Evolutionary conservation across 805 yeast genomes (phyloP).

Genomic region (Cyberlindnera lachancei): DNA sequence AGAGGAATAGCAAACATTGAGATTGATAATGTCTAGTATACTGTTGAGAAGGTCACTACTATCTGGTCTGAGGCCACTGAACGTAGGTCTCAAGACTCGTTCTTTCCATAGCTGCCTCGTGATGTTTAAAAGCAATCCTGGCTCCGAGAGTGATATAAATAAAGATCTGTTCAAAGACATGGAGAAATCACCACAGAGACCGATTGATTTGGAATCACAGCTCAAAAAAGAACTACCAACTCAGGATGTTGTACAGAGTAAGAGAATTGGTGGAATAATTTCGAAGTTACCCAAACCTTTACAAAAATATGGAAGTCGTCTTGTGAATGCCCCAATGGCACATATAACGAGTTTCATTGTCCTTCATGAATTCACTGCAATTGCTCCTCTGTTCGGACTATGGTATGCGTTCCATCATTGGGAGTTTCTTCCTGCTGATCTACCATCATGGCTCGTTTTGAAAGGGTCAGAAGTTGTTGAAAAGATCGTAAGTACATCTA

Average conservation of each 20-base stretch:
- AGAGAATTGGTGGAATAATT: constrained; percentile 16
- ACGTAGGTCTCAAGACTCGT: no score
- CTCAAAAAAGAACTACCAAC: neutral
- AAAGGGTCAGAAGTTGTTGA: constrained; percentile 55
- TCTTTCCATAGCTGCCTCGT: no score
- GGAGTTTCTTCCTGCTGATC: constrained; percentile 43
- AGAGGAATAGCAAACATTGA: no score
- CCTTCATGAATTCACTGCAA: constrained; percentile 70
- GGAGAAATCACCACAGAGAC: constrained; percentile 7
- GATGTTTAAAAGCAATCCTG: no score
- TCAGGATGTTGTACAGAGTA: constrained; percentile 3
- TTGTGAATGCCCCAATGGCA: constrained; percentile 49
- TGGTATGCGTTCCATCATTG: constrained; percentile 61
- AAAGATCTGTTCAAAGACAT: constrained; percentile 10
- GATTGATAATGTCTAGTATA: no score
- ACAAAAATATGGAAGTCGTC: constrained; percentile 40
- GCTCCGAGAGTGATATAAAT: no score
- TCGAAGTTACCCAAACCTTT: constrained; percentile 42
- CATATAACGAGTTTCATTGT: constrained; percentile 58
- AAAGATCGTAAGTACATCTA: constrained; percentile 32
- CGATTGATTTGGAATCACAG: neutral
- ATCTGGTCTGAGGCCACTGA: no score
- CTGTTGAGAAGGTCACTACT: no score
- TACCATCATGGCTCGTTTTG: constrained; percentile 54
- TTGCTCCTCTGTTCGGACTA: constrained; percentile 57